These are phyloP conservation scores for Lentinula novae-zelandiae DNA, from an alignment of 1,284 basidiomycete species.

Conservation along the genomic window DNA sequence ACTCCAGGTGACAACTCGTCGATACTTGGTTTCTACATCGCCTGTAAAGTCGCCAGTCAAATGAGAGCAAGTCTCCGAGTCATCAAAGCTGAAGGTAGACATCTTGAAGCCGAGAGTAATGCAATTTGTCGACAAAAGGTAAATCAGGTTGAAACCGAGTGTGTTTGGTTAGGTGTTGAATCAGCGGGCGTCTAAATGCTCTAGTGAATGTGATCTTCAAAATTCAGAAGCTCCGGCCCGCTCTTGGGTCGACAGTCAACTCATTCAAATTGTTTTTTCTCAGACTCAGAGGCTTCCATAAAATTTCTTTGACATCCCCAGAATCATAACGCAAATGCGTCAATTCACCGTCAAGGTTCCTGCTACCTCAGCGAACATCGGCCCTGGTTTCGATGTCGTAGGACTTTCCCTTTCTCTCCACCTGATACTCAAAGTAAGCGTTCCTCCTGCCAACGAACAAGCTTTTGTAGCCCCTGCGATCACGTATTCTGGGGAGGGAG, in stretches of 20 bases:
- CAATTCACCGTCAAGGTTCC: slow-evolving; percentile 79
- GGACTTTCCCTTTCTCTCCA: slow-evolving; percentile 93
- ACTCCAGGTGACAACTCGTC: slow-evolving; percentile 39
- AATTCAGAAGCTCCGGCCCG: not conserved
- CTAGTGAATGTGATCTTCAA: not conserved
- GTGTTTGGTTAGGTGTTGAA: not conserved
- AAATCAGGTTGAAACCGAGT: no score
- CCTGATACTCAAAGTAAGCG: slow-evolving; percentile 73
- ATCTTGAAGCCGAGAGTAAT: not conserved
- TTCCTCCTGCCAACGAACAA: slow-evolving; percentile 22
- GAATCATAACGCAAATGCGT: slow-evolving; percentile 12
- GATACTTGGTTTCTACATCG: slow-evolving; percentile 28
- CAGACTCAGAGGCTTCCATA: not conserved
- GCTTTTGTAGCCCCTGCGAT: slow-evolving; percentile 56
- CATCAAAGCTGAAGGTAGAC: slow-evolving; percentile 8
- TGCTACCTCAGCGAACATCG: slow-evolving; percentile 97
- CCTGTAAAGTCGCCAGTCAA: not conserved
- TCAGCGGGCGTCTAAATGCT: not conserved
- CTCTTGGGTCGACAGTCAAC: not conserved
- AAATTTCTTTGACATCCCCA: not conserved
- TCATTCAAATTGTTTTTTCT: not conserved
- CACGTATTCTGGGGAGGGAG: slow-evolving; percentile 86
- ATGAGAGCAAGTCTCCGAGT: slow-evolving; percentile 12
- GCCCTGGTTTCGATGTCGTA: slow-evolving; percentile 98
- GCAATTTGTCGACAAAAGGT: not conserved